phyloP scores from a whole-genome alignment of 108 stramenopile species.

The Seminavis robusta region DNA sequence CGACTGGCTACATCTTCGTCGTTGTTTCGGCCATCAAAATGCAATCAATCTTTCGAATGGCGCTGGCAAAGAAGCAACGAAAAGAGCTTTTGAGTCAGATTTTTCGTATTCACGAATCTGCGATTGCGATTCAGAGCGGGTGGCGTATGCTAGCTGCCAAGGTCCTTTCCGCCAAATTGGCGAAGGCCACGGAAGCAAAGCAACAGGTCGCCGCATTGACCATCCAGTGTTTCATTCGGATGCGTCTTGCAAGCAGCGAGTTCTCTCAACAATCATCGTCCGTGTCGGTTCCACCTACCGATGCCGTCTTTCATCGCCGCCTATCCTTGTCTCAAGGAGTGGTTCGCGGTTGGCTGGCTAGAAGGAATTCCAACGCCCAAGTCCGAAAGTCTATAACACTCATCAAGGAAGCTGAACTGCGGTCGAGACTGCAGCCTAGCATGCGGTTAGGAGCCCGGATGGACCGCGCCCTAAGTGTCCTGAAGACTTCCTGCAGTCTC shows the following conservation, averaged over 20 bases:
- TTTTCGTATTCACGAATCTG: background rate
- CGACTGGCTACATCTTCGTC: slow-evolving; percentile 24
- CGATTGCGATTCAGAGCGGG: background rate
- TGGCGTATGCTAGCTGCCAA: background rate
- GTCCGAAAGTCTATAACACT: slow-evolving; percentile 11
- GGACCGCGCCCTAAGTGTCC: slow-evolving; percentile 31
- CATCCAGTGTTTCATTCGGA: no score
- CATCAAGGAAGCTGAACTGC: slow-evolving; percentile 33
- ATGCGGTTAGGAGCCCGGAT: slow-evolving; percentile 31
- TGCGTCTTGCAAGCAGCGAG: background rate
- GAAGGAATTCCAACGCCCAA: slow-evolving; percentile 12
- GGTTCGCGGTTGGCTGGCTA: slow-evolving; percentile 12
- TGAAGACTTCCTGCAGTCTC: slow-evolving; percentile 58
- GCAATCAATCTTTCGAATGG: slow-evolving; percentile 34
- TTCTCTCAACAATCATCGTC: slow-evolving; percentile 1
- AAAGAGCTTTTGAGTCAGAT: background rate
- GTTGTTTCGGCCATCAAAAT: slow-evolving; percentile 38
- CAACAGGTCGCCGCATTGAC: no score
- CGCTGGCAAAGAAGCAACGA: background rate
- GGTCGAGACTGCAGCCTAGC: slow-evolving; percentile 24
- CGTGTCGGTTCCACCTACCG: slow-evolving; percentile 9
- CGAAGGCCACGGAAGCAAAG: background rate
- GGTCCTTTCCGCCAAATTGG: background rate
- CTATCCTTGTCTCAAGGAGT: slow-evolving; percentile 32
- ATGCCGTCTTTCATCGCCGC: no score